A percentile compares a stretch with the other conserved stretches of the same genome.
phyloP scores from a whole-genome alignment of 192 early-diverging fungal genomes.

The Geranomyces variabilis region DNA sequence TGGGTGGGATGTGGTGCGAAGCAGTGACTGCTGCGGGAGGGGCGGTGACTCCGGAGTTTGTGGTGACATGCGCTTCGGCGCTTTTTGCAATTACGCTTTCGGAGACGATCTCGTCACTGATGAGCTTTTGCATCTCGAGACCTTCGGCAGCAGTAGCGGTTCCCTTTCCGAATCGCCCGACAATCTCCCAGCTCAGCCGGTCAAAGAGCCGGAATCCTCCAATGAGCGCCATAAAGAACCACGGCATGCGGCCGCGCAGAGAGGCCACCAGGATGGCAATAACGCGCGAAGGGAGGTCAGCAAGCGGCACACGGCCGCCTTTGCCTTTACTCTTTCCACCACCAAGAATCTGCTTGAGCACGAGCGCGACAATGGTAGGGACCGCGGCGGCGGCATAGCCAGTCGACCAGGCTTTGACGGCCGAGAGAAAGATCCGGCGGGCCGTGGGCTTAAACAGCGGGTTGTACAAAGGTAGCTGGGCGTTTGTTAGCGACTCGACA shows the following conservation, averaged over 20 bases:
- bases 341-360: conserved; percentile 10
- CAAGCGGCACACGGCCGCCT: background rate
- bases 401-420: conserved; percentile 26
- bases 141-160: background rate
- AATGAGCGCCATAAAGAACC: conserved; percentile 38
- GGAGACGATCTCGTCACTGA: background rate
- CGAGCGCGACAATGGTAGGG: conserved; percentile 13
- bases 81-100: background rate
- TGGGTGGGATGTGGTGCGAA: background rate
- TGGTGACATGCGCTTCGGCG: background rate
- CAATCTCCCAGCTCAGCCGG: conserved; percentile 6
- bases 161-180: background rate
- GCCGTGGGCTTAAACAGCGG: conserved; percentile 20
- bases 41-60: background rate
- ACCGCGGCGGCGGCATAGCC: conserved; percentile 26
- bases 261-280: conserved; percentile 6
- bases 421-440: conserved; percentile 24
- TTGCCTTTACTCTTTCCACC: background rate
- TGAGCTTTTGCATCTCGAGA: background rate
- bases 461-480: conserved; percentile 6
- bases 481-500: conserved; percentile 7
- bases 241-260: conserved; percentile 25
- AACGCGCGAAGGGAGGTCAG: background rate
- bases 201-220: conserved; percentile 32
- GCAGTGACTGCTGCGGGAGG: no score